Base-by-base conservation (phyloP, 1,284 basidiomycete species). In the Pterulicium gracile region DNA sequence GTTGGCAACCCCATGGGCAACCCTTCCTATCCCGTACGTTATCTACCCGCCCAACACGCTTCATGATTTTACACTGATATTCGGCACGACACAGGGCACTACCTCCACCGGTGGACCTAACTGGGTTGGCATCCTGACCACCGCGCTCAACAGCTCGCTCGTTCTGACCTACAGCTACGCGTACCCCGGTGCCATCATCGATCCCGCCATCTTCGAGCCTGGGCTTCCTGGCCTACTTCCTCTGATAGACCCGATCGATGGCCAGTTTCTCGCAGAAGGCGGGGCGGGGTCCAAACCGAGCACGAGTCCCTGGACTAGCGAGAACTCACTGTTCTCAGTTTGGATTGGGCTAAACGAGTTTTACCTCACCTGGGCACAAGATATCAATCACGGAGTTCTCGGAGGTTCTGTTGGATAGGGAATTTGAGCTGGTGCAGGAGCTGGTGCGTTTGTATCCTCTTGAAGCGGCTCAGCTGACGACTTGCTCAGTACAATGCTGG, bases 281-380 rank as follows among this genome's bases (percentile, higher is more conserved):
- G 58, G 61, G 3, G 67, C 63, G 4, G 71, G 63, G 3, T 64
- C 47, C 22, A 72, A 71, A 56, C 72, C 75, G 1, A 60, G 65
- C 3, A 59, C 59, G 5, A 65, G 70, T 10, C 72, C 73, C 1
- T 79, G 77, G 77, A 73, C 70, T 18, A 69, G 68, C 47, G 52
- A 50, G 3, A 72, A 76, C 51, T 49, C 76, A 23, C 52, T 80
- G 46, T 79, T 79, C 59, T 75, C 74, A 1, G 63, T 79, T 34
- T 79, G 68, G 67, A 79, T 80, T 46, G 77, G 77, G 0, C 73
- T 79, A 51, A 79, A 80, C 54, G 77, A 79, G 54, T 72, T 80
- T 41, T 75, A 74, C 7, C 72, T 73, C 52, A 74, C 67, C 44
- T 79, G 65, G 50, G 71, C 66, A 45, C 24, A 58, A 47, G 54